These are phyloP conservation scores for Mortierella claussenii DNA, from an alignment of 192 early-diverging fungal species.

Conservation along the genomic window DNA sequence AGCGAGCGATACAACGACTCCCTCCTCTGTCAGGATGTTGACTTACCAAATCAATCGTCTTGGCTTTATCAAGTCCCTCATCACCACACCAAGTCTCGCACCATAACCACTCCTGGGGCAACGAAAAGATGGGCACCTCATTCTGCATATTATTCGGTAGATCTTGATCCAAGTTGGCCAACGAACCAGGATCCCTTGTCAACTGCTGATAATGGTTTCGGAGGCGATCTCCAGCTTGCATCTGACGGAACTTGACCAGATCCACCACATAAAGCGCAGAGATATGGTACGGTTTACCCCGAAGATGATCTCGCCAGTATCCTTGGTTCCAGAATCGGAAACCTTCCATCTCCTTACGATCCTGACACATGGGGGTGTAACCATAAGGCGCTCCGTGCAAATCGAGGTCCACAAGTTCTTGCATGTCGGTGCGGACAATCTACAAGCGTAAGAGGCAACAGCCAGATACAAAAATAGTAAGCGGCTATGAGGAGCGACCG, in stretches of 20 bases:
- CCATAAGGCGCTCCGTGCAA: constrained; percentile 95
- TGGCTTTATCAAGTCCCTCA: constrained; percentile 81
- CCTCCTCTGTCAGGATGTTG: no score
- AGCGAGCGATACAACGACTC: no score
- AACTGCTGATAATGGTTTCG: constrained; percentile 94
- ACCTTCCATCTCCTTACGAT: constrained; percentile 93
- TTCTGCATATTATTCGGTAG: constrained; percentile 97
- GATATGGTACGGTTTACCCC: constrained; percentile 94
- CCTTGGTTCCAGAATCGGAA: constrained; percentile 98
- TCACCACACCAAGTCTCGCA: constrained; percentile 99
- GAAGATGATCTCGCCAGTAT: constrained; percentile 93
- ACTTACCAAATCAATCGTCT: constrained; percentile 95
- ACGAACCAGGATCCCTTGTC: constrained; percentile 84
- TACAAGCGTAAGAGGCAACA: constrained; percentile 6
- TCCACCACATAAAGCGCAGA: constrained; percentile 97
- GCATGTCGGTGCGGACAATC: constrained; percentile 95
- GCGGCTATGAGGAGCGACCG: no score
- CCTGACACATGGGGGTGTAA: constrained; percentile 96
- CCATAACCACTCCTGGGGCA: constrained; percentile 99
- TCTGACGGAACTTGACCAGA: constrained; percentile 87
- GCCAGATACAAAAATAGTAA: background rate
- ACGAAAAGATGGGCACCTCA: constrained; percentile 88
- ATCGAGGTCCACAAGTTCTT: constrained; percentile 94
- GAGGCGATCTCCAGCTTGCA: constrained; percentile 94
- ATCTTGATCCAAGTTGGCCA: constrained; percentile 98